Evolutionary conservation across 139 green algal genomes (phyloP), one percentile per base, ranked within the genome.

Genomic region (Monoraphidium neglectum): DNA sequence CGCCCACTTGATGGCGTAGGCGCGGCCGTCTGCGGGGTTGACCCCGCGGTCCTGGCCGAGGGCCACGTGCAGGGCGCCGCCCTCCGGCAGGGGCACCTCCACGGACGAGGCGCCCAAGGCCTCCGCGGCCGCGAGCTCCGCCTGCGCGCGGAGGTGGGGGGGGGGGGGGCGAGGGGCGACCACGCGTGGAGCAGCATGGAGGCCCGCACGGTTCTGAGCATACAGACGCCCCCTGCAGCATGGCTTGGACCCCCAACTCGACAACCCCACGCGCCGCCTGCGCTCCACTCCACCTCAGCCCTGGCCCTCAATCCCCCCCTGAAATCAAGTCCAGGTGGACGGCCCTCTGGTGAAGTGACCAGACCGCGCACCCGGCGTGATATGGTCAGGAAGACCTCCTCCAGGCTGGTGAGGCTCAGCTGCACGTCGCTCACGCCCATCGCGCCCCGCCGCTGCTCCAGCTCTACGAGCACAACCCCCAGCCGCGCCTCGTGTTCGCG

Each of bases 381-480:
- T 46, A 97, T 95, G 59, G 78, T 87, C 28, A 97, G 82, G 82
- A 97, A 97, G 5, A 97, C 93, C 77, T 94, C 90, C 82, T 94
- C 90, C 57, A 95, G 84, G 13, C 57, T 80, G 3, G 92, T 90
- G 49, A 94, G 71, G 38, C 76, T 79, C 33, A 96, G 86, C 81
- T 96, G 91, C 46, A 93, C 70, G 81, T 95, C 92, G 15, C 85
- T 87, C 4, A 94, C 74, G 30, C 86, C 85, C 60, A 94, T 77
- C 43, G 76, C 35, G 18, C 68, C 57, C 30, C 83, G 78, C 24
- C 67, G 70, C 24, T 53, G 74, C 77, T 95, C 84, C 49, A 94
- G 82, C 24, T 78, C 26, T 16, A 30, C 18, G 57, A 95, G 81
- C 65, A 94, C 87, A 15, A 30, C 75, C 5, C 84, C 82, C 40